phyloP scores from a whole-genome alignment of 306 rosid species.

The Malus sieversii region DNA sequence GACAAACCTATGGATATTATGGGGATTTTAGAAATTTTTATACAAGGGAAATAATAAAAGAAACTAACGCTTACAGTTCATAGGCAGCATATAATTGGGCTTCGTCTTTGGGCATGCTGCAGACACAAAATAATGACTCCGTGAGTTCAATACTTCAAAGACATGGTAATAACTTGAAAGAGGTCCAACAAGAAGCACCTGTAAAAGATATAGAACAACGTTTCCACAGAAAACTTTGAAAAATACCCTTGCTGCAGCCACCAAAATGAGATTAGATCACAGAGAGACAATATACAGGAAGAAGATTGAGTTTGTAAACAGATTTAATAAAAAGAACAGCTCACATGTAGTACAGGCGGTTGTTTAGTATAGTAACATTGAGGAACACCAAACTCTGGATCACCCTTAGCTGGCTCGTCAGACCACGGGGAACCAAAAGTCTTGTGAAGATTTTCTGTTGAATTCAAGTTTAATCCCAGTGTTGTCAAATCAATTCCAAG shows the following conservation, averaged over 20 bases:
- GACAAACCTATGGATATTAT: neutral
- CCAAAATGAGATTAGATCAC: constrained; percentile 14
- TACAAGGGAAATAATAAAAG: neutral
- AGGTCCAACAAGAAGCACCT: constrained; percentile 42
- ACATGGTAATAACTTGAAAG: neutral
- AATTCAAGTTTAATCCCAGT: constrained; percentile 87
- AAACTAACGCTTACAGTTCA: constrained; percentile 64
- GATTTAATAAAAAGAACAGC: neutral
- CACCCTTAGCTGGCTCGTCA: constrained; percentile 91
- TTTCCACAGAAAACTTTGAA: constrained; percentile 64
- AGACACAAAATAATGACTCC: constrained; percentile 3
- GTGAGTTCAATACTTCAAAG: neutral
- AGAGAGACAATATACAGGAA: constrained; percentile 5
- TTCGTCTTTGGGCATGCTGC: constrained; percentile 96
- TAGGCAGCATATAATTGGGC: constrained; percentile 82
- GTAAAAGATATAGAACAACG: constrained; percentile 87
- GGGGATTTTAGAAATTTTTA: neutral
- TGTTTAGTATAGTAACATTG: constrained; percentile 81
- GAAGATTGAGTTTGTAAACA: neutral
- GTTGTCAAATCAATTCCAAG: constrained; percentile 93
- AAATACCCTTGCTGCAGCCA: constrained; percentile 70
- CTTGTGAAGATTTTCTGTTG: constrained; percentile 89
- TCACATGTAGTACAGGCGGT: constrained; percentile 72
- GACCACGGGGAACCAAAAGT: constrained; percentile 98
- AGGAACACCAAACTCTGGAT: constrained; percentile 82